Percentiles rank a stretch among this genome's conserved stretches.
Conservation (phyloP, 345 rosid species). For the Chamaenerion angustifolium region DNA sequence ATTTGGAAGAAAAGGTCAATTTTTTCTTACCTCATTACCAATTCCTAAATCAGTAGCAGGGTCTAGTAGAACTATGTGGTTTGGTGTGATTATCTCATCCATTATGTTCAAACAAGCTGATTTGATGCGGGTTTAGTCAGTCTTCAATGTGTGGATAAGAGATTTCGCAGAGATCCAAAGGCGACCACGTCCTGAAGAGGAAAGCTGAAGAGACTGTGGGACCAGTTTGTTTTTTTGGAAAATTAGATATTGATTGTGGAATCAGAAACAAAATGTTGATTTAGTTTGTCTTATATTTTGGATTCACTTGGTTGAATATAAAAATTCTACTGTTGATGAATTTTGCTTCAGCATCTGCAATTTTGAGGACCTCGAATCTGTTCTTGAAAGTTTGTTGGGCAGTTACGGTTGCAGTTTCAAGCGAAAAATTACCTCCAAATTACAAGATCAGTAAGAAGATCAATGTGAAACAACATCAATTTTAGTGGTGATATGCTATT, state of each 20-base stretch:
- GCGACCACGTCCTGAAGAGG: too few relatives aligned
- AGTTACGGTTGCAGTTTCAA: too few relatives aligned
- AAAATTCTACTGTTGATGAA: conserved; percentile 23
- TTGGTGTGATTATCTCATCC: too few relatives aligned
- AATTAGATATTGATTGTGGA: too few relatives aligned
- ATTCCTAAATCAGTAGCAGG: conserved; percentile 30
- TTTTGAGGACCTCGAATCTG: conserved; percentile 11
- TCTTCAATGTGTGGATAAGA: conserved; percentile 8
- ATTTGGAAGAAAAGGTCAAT: conserved; percentile 21
- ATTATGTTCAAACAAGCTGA: conserved; percentile 13
- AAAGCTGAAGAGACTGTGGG: too few relatives aligned
- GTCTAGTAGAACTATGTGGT: conserved; percentile 23
- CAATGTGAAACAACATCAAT: too few relatives aligned
- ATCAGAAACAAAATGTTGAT: not conserved
- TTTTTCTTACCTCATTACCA: conserved; percentile 34
- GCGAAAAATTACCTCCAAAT: conserved; percentile 21
- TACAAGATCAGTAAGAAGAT: conserved; percentile 34
- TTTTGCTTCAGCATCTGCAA: conserved; percentile 26
- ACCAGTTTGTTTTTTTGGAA: too few relatives aligned
- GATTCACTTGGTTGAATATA: conserved; percentile 11
- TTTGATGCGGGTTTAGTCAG: conserved; percentile 12
- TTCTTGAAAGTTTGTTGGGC: conserved; percentile 18
- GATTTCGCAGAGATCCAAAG: not conserved
- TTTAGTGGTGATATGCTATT: too few relatives aligned
- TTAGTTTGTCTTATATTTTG: conserved; percentile 5